phyloP scores from a whole-genome alignment of 1,284 basidiomycete genomes.

The Heterobasidion parviporum region DNA sequence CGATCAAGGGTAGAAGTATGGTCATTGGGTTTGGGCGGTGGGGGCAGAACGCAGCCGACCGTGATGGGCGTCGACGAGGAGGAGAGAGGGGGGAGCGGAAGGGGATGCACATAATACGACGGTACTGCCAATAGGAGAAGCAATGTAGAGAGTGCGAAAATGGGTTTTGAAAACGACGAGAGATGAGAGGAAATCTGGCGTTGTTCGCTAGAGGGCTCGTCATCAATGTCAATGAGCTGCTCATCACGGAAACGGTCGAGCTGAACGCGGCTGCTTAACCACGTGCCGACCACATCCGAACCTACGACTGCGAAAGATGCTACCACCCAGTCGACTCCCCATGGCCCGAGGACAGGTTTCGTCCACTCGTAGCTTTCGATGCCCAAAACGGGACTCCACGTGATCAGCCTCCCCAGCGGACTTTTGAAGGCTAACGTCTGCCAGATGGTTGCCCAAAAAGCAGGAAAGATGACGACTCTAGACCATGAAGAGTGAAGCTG shows the following conservation, averaged over 20 bases:
- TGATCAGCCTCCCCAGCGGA: constrained; percentile 60
- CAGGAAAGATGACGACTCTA: constrained; percentile 52
- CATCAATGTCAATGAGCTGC: constrained; percentile 7
- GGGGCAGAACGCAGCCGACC: constrained; percentile 59
- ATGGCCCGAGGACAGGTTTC: constrained; percentile 44
- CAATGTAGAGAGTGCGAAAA: constrained; percentile 28
- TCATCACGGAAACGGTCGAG: neutral
- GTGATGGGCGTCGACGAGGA: constrained; percentile 41
- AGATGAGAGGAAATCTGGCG: neutral
- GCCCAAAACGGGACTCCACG: constrained; percentile 56
- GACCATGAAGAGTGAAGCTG: constrained; percentile 30
- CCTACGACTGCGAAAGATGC: constrained; percentile 65
- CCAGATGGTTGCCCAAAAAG: constrained; percentile 60
- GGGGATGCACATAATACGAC: constrained; percentile 33
- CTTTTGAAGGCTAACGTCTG: constrained; percentile 38
- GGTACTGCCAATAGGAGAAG: constrained; percentile 47
- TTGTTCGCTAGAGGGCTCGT: neutral
- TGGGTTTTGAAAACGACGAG: constrained; percentile 3
- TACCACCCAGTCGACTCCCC: constrained; percentile 59
- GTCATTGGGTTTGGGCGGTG: constrained; percentile 29
- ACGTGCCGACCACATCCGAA: constrained; percentile 40
- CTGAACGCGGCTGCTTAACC: constrained; percentile 42
- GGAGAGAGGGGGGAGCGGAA: constrained; percentile 36
- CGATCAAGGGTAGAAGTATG: constrained; percentile 38
- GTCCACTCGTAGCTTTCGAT: constrained; percentile 55